Evolutionary conservation across 2,329 filamentous ascomycete genomes (phyloP), one percentile per base, ranked within the genome.

Genomic region (Trichoderma breve): DNA sequence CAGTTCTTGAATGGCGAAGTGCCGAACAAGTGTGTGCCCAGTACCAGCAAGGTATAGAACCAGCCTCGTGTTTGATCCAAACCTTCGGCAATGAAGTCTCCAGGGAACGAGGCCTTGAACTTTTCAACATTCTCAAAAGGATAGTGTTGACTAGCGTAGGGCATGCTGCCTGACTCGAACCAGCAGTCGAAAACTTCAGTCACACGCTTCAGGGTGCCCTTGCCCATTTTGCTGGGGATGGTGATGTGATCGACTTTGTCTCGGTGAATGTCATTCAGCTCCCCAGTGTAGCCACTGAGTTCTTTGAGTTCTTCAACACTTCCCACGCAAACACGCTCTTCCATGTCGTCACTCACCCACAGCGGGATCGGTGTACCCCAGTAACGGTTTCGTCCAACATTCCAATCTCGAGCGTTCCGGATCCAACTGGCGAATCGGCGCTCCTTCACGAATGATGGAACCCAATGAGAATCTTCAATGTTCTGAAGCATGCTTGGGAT

Each of bases 81-180:
- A 76, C 94, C 94, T 80, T 98, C 95, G 0, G 95, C 94, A 78
- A 98, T 97, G 82, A 98, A 98, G 80, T 98, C 93, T 76, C 93
- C 95, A 0, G 95, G 95, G 84, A 97, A 97, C 3, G 89, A 90
- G 74, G 90, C 88, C 76, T 94, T 87, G 74, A 97, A 95, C 73
- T 91, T 88, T 11, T 95, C 93, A 76, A 91, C 89, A 78, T 96
- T 96, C 82, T 95, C 92, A 79, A 98, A 98, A 7, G 95, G 95
- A 79, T 97, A 98, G 81, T 98, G 95, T 74, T 92, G 90, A 75
- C 92, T 94, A 55, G 93, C 93, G 79, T 97, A 98, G 3, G 95
- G 95, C 95, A 98, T 98, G 79, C 92, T 95, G 73, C 95, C 95
- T 57, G 94, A 97, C 82, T 98, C 95, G 74, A 97, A 97, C 94